A percentile compares a stretch with the other conserved stretches of the same genome.
phyloP scores from a whole-genome alignment of 163 green algal genomes.

The Chlorella variabilis region DNA sequence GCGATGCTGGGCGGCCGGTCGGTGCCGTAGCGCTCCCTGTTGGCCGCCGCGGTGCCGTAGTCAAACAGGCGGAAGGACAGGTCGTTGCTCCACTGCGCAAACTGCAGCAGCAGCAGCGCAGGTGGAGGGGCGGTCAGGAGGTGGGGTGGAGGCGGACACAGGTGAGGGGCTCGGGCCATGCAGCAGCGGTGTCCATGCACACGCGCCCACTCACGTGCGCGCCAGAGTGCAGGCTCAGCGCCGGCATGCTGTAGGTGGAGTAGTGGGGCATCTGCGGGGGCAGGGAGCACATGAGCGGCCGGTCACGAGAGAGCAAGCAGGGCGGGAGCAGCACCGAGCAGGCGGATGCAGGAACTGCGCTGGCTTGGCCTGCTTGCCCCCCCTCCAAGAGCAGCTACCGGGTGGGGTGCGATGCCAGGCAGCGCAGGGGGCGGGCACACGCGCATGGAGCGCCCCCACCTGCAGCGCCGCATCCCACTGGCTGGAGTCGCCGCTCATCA shows the following conservation, averaged over 20 bases:
- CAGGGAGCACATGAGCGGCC: no score
- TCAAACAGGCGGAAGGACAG: constrained; percentile 89
- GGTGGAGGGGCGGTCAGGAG: not conserved
- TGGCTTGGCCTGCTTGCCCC: no score
- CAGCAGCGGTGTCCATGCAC: not conserved
- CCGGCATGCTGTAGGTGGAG: constrained; percentile 86
- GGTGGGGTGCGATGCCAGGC: no score
- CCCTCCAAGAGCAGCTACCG: no score
- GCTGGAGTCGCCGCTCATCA: constrained; percentile 83
- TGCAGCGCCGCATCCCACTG: constrained; percentile 89
- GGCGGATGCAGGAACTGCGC: no score
- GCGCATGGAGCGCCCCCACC: not conserved
- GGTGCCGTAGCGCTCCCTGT: constrained; percentile 55
- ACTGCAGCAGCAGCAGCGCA: not conserved
- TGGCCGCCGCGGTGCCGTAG: constrained; percentile 70
- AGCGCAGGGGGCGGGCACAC: no score
- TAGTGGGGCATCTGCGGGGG: constrained; percentile 97
- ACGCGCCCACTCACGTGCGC: constrained; percentile 54
- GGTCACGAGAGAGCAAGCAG: no score
- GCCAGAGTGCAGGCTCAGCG: constrained; percentile 74
- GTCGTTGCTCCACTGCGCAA: constrained; percentile 62
- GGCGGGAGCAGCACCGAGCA: no score
- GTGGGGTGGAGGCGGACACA: not conserved
- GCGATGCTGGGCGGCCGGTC: constrained; percentile 65
- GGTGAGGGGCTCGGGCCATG: not conserved